Conservation (phyloP, 768 basidiomycete species). For the Butyriboletus loyo region DNA sequence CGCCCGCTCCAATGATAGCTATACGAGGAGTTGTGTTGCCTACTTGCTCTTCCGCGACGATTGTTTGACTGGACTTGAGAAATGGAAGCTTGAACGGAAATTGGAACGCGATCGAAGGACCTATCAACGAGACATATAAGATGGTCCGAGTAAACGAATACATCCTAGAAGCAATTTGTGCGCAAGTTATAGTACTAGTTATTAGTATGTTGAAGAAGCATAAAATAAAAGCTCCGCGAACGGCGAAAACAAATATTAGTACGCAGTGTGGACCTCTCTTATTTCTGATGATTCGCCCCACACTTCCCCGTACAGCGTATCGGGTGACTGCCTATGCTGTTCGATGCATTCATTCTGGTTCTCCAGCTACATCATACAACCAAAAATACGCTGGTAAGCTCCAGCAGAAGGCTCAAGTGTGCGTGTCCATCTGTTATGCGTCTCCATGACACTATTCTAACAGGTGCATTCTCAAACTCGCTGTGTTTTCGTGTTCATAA, state of each 20-base stretch:
- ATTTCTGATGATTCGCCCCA: constrained; percentile 1
- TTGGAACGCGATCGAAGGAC: constrained; percentile 34
- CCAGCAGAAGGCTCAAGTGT: constrained; percentile 60
- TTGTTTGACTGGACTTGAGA: constrained; percentile 38
- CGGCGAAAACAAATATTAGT: neutral
- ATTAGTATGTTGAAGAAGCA: neutral
- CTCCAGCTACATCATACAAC: constrained; percentile 26
- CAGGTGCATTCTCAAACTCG: constrained; percentile 12
- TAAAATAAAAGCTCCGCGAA: neutral
- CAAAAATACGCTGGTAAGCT: constrained; percentile 71
- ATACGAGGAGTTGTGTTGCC: constrained; percentile 47
- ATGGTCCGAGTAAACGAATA: constrained; percentile 12
- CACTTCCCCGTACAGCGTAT: neutral
- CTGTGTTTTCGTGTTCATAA: constrained; percentile 3
- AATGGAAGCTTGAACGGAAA: constrained; percentile 58
- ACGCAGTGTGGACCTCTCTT: no score
- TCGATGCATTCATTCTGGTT: constrained; percentile 16
- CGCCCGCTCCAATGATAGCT: constrained; percentile 90
- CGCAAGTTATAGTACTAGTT: no score
- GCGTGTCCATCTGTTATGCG: constrained; percentile 22
- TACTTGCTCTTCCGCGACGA: constrained; percentile 16
- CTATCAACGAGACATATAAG: constrained; percentile 21
- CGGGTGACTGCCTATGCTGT: neutral
- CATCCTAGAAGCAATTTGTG: constrained; percentile 9
- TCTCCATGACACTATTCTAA: constrained; percentile 13